Percentiles rank a stretch among this genome's conserved stretches.
Conservation (phyloP, 306 rosid genomes). For the Ormosia semicastrata region DNA sequence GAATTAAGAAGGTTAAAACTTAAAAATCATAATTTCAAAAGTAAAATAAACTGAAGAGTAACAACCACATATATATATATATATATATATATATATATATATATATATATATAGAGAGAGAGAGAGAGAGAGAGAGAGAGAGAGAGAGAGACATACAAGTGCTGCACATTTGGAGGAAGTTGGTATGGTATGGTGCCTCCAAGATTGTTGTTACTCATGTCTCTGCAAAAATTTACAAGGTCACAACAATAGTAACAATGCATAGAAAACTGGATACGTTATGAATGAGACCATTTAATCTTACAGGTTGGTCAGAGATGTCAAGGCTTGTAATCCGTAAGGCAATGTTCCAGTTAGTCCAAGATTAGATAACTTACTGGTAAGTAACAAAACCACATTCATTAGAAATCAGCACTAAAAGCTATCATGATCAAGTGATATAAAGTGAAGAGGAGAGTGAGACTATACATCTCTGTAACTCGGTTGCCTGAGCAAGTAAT, state of each 20-base stretch:
- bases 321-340: constrained; percentile 51
- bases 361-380: constrained; percentile 68
- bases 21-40: background rate
- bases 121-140: constrained; percentile 20
- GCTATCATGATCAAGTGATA: constrained; percentile 10
- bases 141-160: constrained; percentile 54
- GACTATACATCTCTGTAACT: constrained; percentile 73
- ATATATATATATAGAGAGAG: too few species aligned
- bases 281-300: constrained; percentile 33
- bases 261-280: constrained; percentile 1
- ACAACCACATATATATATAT: background rate
- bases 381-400: constrained; percentile 17
- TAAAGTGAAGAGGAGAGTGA: constrained; percentile 17
- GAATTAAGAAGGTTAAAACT: constrained; percentile 13
- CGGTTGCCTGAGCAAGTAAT: constrained; percentile 68
- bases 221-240: constrained; percentile 57
- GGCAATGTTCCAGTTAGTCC: constrained; percentile 65
- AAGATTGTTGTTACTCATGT: constrained; percentile 78
- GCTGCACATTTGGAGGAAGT: constrained; percentile 72
- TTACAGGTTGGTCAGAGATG: constrained; percentile 68
- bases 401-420: constrained; percentile 35
- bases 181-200: constrained; percentile 62
- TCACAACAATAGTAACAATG: constrained; percentile 16
- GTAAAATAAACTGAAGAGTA: constrained; percentile 10
- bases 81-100: too few species aligned